These are phyloP conservation scores for Umbelopsis vinacea DNA, from an alignment of 192 early-diverging fungal species.

Conservation along the genomic window DNA sequence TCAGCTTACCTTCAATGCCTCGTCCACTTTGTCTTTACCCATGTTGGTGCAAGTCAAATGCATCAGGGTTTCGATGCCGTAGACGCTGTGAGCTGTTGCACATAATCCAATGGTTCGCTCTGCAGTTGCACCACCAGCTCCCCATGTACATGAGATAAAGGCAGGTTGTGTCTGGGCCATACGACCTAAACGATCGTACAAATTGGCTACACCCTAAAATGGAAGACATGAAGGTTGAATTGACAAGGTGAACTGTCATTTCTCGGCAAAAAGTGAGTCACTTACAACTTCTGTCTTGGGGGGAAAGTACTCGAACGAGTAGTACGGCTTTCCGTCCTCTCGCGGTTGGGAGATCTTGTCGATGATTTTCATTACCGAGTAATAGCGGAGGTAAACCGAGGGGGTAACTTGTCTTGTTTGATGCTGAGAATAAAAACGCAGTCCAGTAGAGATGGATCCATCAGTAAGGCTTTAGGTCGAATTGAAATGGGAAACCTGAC, in stretches of 20 bases:
- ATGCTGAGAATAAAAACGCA: neutral
- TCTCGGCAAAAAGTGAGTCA: neutral
- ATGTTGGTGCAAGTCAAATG: slow-evolving; percentile 93
- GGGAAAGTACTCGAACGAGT: slow-evolving; percentile 98
- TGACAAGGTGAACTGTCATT: neutral
- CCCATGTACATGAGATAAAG: slow-evolving; percentile 88
- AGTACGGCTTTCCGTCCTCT: slow-evolving; percentile 62
- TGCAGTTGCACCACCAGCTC: slow-evolving; percentile 78
- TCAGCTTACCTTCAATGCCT: slow-evolving; percentile 55
- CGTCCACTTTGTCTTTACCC: slow-evolving; percentile 78
- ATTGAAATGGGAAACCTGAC: neutral
- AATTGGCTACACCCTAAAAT: slow-evolving; percentile 75
- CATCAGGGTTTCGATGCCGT: slow-evolving; percentile 82
- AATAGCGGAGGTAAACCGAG: neutral
- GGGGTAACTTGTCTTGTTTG: neutral
- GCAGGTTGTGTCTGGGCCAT: slow-evolving; percentile 76
- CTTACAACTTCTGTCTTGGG: slow-evolving; percentile 85
- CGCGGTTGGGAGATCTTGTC: slow-evolving; percentile 70
- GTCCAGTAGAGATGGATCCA: slow-evolving; percentile 6
- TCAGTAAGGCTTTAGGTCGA: neutral
- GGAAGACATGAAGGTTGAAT: neutral
- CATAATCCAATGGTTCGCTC: slow-evolving; percentile 75
- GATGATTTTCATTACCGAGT: slow-evolving; percentile 67
- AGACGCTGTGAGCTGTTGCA: slow-evolving; percentile 72
- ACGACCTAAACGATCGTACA: slow-evolving; percentile 82